A percentile compares a stretch with the other conserved stretches of the same genome.
These are phyloP conservation scores for Parascedosporium putredinis DNA, from an alignment of 2,329 filamentous ascomycete species.

Conservation along the genomic window DNA sequence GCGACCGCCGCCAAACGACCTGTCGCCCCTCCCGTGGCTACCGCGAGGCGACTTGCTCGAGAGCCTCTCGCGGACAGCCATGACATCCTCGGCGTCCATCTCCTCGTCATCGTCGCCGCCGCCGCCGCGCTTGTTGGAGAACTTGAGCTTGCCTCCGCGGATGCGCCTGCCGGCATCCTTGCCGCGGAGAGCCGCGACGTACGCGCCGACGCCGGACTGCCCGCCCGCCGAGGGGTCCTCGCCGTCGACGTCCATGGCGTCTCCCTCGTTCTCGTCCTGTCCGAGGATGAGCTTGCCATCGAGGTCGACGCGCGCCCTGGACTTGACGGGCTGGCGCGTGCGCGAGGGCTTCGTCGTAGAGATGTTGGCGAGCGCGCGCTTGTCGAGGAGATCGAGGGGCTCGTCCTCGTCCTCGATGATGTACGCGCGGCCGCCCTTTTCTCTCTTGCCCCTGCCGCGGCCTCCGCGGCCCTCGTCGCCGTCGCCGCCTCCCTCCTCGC, in stretches of 20 bases:
- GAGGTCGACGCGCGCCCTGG: slow-evolving; percentile 58
- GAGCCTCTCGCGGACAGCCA: slow-evolving; percentile 38
- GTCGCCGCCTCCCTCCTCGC: slow-evolving; percentile 47
- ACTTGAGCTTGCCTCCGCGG: slow-evolving; percentile 59
- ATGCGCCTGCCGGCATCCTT: slow-evolving; percentile 56
- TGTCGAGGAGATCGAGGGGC: slow-evolving; percentile 85
- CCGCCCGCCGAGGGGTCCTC: slow-evolving; percentile 45
- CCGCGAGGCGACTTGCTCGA: slow-evolving; percentile 17
- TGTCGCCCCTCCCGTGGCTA: slow-evolving; percentile 16
- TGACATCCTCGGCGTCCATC: slow-evolving; percentile 42
- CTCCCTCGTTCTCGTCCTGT: slow-evolving; percentile 39
- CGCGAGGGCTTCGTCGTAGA: slow-evolving; percentile 77
- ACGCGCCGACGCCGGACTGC: slow-evolving; percentile 52
- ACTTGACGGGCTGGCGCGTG: slow-evolving; percentile 42
- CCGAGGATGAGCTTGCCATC: slow-evolving; percentile 76
- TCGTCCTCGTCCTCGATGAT: slow-evolving; percentile 94
- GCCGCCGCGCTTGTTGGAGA: slow-evolving; percentile 49
- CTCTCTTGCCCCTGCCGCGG: slow-evolving; percentile 33
- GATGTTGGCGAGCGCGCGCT: slow-evolving; percentile 81
- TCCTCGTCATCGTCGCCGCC: slow-evolving; percentile 39
- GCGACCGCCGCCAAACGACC: slow-evolving; percentile 15
- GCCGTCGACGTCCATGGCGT: slow-evolving; percentile 57
- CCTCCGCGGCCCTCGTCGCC: slow-evolving; percentile 46
- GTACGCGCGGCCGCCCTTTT: slow-evolving; percentile 60
- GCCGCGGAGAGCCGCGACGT: slow-evolving; percentile 59